These are phyloP conservation scores for Amoeboradix gromovi DNA, from an alignment of 371 early-diverging fungal species.

Conservation along the genomic window DNA sequence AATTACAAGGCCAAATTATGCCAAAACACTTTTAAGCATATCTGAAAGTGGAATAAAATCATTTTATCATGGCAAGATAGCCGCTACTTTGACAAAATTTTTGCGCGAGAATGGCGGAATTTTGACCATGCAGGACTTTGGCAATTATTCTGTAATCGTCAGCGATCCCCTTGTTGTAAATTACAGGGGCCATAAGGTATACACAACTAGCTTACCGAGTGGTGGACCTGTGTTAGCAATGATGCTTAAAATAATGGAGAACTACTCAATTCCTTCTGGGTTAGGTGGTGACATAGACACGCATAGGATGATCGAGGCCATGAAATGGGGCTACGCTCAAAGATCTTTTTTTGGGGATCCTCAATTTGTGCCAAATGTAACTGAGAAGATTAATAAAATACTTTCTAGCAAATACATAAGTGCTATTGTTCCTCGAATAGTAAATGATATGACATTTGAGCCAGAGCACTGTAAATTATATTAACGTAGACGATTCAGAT, in stretches of 20 bases:
- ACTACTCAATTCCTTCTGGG: slow-evolving; percentile 38
- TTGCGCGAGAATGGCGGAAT: slow-evolving; percentile 43
- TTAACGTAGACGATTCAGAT: too few species aligned
- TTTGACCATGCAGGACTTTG: slow-evolving; percentile 46
- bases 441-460: slow-evolving; percentile 18
- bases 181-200: too few species aligned
- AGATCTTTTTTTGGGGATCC: slow-evolving; percentile 59
- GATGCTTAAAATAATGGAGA: slow-evolving; percentile 62
- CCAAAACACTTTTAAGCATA: slow-evolving; percentile 45
- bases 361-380: too few species aligned
- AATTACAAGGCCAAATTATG: slow-evolving; percentile 26
- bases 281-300: too few species aligned
- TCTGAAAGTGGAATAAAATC: slow-evolving; percentile 43
- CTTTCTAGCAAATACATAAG: too few species aligned
- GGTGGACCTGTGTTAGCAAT: slow-evolving; percentile 55
- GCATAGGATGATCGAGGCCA: slow-evolving; percentile 55
- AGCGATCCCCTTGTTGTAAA: slow-evolving; percentile 6
- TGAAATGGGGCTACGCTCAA: slow-evolving; percentile 65
- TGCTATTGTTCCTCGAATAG: too few species aligned
- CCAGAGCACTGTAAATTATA: slow-evolving; percentile 39
- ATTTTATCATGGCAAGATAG: slow-evolving; percentile 70
- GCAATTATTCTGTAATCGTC: slow-evolving; percentile 28
- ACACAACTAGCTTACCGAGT: too few species aligned
- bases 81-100: slow-evolving; percentile 32
- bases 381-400: too few species aligned